Percentiles rank a stretch among this genome's conserved stretches.
Conservation (phyloP, 192 early-diverging fungal genomes). For the Umbelopsis sp. region DNA sequence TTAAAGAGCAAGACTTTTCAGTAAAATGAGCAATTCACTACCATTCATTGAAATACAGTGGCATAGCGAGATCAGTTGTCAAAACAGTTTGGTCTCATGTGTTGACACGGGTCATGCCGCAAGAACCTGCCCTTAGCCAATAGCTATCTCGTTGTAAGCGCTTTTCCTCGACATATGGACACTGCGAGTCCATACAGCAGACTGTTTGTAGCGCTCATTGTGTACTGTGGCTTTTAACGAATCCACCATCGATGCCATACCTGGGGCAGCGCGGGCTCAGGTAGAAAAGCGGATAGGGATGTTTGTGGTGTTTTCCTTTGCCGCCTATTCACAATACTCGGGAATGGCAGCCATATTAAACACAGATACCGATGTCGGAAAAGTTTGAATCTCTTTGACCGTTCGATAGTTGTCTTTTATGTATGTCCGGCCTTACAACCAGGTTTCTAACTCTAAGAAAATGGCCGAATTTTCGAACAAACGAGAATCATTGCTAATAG, state of each 20-base stretch:
- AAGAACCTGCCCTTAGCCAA: background rate
- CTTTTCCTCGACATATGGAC: background rate
- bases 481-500: background rate
- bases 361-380: background rate
- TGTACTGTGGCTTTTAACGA: constrained; percentile 24
- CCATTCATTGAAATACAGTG: background rate
- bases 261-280: constrained; percentile 31
- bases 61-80: background rate
- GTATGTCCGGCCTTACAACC: constrained; percentile 47
- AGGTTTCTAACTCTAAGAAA: constrained; percentile 27
- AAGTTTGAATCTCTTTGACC: background rate
- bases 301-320: constrained; percentile 41
- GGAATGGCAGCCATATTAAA: constrained; percentile 26
- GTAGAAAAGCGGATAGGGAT: constrained; percentile 7
- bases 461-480: constrained; percentile 44
- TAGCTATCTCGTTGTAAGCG: background rate
- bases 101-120: background rate
- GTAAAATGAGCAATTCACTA: background rate
- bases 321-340: constrained; percentile 7
- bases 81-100: background rate
- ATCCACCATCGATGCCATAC: constrained; percentile 25
- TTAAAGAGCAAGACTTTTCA: background rate
- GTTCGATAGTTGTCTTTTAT: constrained; percentile 20
- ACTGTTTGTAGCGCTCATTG: background rate
- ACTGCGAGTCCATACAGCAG: constrained; percentile 9